Conservation (phyloP, 129 eudicot species). For the Cynara cardunculus region DNA sequence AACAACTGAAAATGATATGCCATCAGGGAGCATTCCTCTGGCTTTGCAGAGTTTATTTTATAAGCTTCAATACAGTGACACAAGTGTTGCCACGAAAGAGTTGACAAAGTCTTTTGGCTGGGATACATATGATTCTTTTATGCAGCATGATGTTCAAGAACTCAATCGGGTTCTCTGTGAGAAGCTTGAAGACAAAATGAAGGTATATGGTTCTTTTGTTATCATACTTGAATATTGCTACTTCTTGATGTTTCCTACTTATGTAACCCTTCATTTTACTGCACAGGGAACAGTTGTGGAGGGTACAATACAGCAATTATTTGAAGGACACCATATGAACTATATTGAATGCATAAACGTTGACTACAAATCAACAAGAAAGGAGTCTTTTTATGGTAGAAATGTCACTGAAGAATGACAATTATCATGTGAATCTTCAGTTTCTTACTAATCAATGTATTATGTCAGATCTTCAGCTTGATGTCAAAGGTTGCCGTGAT, state of each 20-base stretch:
- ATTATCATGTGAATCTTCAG: neutral
- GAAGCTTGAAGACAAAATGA: slow-evolving; percentile 98
- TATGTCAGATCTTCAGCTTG: slow-evolving; percentile 91
- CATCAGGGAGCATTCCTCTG: slow-evolving; percentile 88
- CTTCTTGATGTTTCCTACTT: slow-evolving; percentile 5
- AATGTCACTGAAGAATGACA: slow-evolving; percentile 1
- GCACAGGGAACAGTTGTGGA: slow-evolving; percentile 94
- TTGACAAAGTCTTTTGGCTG: slow-evolving; percentile 96
- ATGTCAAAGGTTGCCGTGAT: slow-evolving; percentile 91
- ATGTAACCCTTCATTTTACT: slow-evolving; percentile 4
- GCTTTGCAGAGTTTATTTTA: slow-evolving; percentile 93
- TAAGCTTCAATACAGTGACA: slow-evolving; percentile 84
- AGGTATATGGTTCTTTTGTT: slow-evolving; percentile 43
- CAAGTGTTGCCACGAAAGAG: slow-evolving; percentile 93
- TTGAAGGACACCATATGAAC: slow-evolving; percentile 97
- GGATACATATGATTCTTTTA: slow-evolving; percentile 85
- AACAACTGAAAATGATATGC: slow-evolving; percentile 90
- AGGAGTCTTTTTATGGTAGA: slow-evolving; percentile 89
- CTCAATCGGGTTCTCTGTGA: slow-evolving; percentile 93
- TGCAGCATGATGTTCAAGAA: slow-evolving; percentile 99
- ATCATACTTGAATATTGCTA: slow-evolving; percentile 8
- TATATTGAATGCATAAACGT: slow-evolving; percentile 89
- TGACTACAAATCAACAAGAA: slow-evolving; percentile 84
- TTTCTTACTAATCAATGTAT: slow-evolving; percentile 10
- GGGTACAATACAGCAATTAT: slow-evolving; percentile 89